A percentile compares a stretch with the other conserved stretches of the same genome.
These are phyloP conservation scores for Dactylorhiza incarnata DNA, from an alignment of 106 monocot genomes.

Conservation along the genomic window DNA sequence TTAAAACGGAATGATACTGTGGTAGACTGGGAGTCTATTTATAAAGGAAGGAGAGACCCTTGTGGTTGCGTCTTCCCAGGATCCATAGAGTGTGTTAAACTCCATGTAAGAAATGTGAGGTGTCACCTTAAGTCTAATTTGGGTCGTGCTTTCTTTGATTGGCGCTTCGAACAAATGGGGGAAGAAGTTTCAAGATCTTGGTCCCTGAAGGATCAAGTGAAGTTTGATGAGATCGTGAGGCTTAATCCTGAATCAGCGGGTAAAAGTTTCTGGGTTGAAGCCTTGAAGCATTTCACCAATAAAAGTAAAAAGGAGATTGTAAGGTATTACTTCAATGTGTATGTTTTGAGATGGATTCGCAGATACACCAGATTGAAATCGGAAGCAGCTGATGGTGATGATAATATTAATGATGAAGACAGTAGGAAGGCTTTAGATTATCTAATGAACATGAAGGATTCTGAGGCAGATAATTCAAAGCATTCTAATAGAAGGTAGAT, in stretches of 20 bases:
- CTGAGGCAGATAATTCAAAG: constrained; percentile 2
- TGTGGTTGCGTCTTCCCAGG: constrained; percentile 49
- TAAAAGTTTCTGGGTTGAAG: constrained; percentile 40
- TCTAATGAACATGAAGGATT: background rate
- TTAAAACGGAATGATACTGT: constrained; percentile 10
- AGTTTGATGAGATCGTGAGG: constrained; percentile 38
- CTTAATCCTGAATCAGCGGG: constrained; percentile 25
- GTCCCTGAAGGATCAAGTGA: constrained; percentile 40
- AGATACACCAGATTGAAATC: constrained; percentile 28
- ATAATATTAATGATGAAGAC: constrained; percentile 32
- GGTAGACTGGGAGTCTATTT: constrained; percentile 12
- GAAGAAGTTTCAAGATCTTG: constrained; percentile 54
- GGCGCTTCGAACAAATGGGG: constrained; percentile 69
- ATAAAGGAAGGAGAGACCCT: constrained; percentile 23
- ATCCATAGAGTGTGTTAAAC: constrained; percentile 41
- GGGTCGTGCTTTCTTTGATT: constrained; percentile 44
- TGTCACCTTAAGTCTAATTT: constrained; percentile 39
- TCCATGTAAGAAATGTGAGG: constrained; percentile 43
- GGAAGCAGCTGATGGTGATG: constrained; percentile 37
- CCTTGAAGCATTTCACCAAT: constrained; percentile 31
- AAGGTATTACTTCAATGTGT: constrained; percentile 74
- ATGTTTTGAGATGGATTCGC: constrained; percentile 48
- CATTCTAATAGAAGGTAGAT: constrained; percentile 13
- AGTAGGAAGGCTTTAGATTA: constrained; percentile 11
- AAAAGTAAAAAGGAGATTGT: constrained; percentile 47